Evolutionary conservation across 2,329 filamentous ascomycete genomes (phyloP).

Genomic region (Geosmithia flava): DNA sequence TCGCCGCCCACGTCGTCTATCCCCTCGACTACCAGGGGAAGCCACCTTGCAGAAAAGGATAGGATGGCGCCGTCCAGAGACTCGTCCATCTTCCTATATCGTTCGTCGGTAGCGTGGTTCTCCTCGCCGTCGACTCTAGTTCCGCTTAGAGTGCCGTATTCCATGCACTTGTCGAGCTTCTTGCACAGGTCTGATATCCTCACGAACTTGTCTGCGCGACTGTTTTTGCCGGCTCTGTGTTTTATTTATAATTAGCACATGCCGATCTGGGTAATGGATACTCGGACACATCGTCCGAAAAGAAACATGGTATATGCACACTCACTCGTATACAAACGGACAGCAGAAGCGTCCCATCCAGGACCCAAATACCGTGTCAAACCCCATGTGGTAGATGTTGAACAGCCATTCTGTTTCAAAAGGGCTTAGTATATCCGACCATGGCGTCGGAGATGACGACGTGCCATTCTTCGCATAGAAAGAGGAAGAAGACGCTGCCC

Average conservation of each 20-base stretch:
- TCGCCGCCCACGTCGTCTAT: conserved; percentile 4
- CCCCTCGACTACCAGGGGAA: conserved; percentile 9
- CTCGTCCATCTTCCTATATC: conserved; percentile 9
- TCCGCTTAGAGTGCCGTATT: conserved; percentile 8
- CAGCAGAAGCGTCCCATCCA: conserved; percentile 28
- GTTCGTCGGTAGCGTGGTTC: neutral
- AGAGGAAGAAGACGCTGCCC: neutral
- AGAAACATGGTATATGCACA: neutral
- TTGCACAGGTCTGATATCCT: conserved; percentile 15
- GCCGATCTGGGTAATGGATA: no score
- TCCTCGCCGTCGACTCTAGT: neutral
- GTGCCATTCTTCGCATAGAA: neutral
- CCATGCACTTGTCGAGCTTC: conserved; percentile 21
- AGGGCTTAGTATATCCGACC: conserved; percentile 2
- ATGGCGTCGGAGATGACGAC: neutral
- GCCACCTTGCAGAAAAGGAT: conserved; percentile 16
- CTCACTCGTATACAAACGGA: conserved; percentile 22
- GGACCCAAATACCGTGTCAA: conserved; percentile 26
- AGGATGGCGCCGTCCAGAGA: conserved; percentile 14
- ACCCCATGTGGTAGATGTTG: conserved; percentile 19
- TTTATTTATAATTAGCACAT: conserved; percentile 3
- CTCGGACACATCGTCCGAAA: conserved; percentile 2
- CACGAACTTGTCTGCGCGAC: conserved; percentile 14
- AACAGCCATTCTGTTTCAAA: conserved; percentile 11
- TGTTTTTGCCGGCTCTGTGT: conserved; percentile 10